Percentiles rank a stretch among this genome's conserved stretches.
Evolutionary conservation across 2,329 filamentous ascomycete genomes (phyloP).

Genomic region (Cladophialophora psammophila): DNA sequence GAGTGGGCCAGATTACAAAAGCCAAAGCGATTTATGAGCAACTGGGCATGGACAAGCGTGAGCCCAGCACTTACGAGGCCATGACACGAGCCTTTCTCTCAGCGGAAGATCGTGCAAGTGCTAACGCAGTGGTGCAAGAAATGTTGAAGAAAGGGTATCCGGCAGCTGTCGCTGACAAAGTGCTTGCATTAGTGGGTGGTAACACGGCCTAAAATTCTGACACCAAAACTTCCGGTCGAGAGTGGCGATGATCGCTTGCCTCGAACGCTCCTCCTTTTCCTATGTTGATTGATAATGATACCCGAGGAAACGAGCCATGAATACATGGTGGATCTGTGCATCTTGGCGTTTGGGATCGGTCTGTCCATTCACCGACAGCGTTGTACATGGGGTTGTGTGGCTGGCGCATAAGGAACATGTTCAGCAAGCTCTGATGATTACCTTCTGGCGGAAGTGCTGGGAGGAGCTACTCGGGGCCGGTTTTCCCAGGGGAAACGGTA

Average conservation of each 20-base stretch:
- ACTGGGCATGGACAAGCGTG: conserved; percentile 79
- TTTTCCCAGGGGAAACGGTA: neutral
- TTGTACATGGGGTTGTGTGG: conserved; percentile 18
- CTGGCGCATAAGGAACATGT: conserved; percentile 6
- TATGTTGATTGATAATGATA: conserved; percentile 36
- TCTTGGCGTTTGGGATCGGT: conserved; percentile 20
- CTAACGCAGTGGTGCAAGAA: conserved; percentile 82
- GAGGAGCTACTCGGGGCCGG: conserved; percentile 14
- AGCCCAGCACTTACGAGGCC: conserved; percentile 97
- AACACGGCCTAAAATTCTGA: conserved; percentile 20
- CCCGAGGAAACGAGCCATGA: conserved; percentile 28
- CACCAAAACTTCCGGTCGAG: conserved; percentile 24
- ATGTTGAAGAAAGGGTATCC: conserved; percentile 92
- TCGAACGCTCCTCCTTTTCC: conserved; percentile 21
- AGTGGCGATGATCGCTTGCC: conserved; percentile 37
- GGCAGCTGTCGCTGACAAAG: conserved; percentile 88
- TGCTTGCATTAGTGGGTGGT: conserved; percentile 80
- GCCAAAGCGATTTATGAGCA: conserved; percentile 79
- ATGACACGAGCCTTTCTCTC: conserved; percentile 95
- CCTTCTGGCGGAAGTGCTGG: conserved; percentile 27
- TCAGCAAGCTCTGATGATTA: neutral
- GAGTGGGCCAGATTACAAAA: conserved; percentile 79
- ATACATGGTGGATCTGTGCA: conserved; percentile 23
- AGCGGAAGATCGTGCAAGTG: conserved; percentile 77
- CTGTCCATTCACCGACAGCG: conserved; percentile 23